Conservation (phyloP, 2,329 filamentous ascomycete genomes). For the Beauveria bassiana region DNA sequence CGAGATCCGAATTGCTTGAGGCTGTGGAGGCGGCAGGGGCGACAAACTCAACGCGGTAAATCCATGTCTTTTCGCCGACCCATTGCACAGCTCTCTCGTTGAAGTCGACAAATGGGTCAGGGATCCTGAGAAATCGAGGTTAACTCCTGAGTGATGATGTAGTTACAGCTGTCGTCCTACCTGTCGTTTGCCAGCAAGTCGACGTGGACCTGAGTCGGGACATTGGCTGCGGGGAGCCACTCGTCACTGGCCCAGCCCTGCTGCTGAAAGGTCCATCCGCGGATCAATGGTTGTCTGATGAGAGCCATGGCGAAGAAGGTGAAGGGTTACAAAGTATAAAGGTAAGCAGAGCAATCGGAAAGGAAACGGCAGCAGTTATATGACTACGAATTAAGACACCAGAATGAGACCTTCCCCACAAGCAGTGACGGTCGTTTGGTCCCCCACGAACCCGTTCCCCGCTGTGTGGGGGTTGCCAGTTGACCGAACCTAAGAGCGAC, state of each 20-base stretch:
- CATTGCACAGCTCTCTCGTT: constrained; percentile 54
- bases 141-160: neutral
- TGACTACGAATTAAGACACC: neutral
- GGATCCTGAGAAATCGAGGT: constrained; percentile 27
- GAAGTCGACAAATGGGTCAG: constrained; percentile 51
- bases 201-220: constrained; percentile 31
- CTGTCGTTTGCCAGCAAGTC: constrained; percentile 29
- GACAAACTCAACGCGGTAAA: constrained; percentile 46
- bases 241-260: constrained; percentile 17
- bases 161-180: constrained; percentile 15
- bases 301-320: neutral
- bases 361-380: neutral
- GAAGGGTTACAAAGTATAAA: neutral
- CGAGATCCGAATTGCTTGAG: constrained; percentile 34
- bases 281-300: constrained; percentile 10
- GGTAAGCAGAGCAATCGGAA: neutral
- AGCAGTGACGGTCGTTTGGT: neutral
- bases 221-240: constrained; percentile 27
- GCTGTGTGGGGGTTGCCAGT: constrained; percentile 4
- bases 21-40: constrained; percentile 20
- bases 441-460: constrained; percentile 4
- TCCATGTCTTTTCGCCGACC: constrained; percentile 56
- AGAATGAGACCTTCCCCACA: neutral
- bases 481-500: neutral
- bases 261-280: constrained; percentile 22